Evolutionary conservation across 768 basidiomycete species (phyloP), one percentile per base, ranked within the genome.

Genomic region (Dictyophora rubrovolvata): DNA sequence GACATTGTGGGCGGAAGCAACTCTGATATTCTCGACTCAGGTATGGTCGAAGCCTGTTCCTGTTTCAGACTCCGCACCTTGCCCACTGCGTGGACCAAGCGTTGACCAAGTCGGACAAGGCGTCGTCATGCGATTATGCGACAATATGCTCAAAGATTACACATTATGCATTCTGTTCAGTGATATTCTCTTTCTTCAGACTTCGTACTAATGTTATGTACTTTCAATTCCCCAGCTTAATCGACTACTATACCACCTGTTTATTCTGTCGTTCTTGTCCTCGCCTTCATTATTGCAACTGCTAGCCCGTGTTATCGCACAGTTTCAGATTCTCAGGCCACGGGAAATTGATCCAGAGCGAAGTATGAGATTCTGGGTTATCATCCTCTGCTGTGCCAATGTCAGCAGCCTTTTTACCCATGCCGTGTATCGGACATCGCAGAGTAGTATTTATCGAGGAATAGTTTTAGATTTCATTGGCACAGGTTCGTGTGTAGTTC

Each of bases 401-500:
- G 61, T 73, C 36, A 76, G 81, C 34, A 79, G 76, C 62, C 61
- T 90, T 36, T 87, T 83, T 80, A 72, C 71, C 36, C 89, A 91
- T 64, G 73, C 77, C 56, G 74, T 73, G 35, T 69, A 75, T 42
- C 79, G 79, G 5, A 71, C 79, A 55, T 68, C 75, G 28, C 78
- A 84, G 58, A 81, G 21, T n/a, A 51, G 1, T 1, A 59, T 48
- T 50, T n/a, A 82, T 18, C 76, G 83, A 64, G 73, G 79, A 10
- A 70, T 89, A 65, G 69, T 91, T 35, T 80, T 91, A 61, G 88
- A 90, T 68, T 90, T 90, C 66, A 79, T 90, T 60, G 88, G 89
- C 56, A 76, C 83, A 75, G 81, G 89, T 89, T 64, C 53, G 84
- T 48, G 34, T 42, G 16, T 48, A 46, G 70, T 69, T 60, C 8